Evolutionary conservation across 208 protist genomes (phyloP), one percentile per base, ranked within the genome.

Genomic region (Blechomonas ayalai): DNA sequence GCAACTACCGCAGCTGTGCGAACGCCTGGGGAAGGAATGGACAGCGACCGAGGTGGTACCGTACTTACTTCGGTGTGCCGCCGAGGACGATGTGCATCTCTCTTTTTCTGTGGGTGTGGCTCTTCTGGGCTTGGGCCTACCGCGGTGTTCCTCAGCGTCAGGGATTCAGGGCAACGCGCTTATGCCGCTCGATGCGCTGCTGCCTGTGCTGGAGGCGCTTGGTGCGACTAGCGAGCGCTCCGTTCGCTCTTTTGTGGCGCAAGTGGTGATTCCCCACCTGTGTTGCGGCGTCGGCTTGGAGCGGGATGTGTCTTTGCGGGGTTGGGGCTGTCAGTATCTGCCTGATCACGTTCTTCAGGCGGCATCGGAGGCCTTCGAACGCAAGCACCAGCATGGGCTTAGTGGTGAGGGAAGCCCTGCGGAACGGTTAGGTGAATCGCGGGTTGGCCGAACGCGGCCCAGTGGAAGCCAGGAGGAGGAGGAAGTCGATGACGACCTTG

Each of bases 71-170:
- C 78, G 83, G n/a, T 84, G 79, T 40, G 35, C 75, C 0, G 70
- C 86, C 49, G 83, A 92, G 55, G 78, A 88, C 1, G 83, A 86
- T 38, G 28, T 65, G n/a, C 46, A 68, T 47, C 63, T 92, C 23
- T 52, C 66, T 26, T 68, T 88, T 46, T 65, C 59, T 9, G 60
- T 61, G 0, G 71, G 64, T 12, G 37, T 92, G 23, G 59, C 67
- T 7, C 44, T 92, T 29, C 59, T 86, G 0, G 70, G 73, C 2
- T 54, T 86, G n/a, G 52, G 41, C 29, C 41, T 62, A 25, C 65
- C 65, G 13, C 51, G 59, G 28, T 48, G 49, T 22, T 5, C 18
- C 15, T 34, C 1, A 31, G 22, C 29, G n/a, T 22, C 34, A 7
- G 31, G 16, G 33, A 51, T 36, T 27, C 23, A 42, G 19, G 31